Base-by-base conservation (phyloP, 202 grass and related monocot species). In the Saccharum hybrid region DNA sequence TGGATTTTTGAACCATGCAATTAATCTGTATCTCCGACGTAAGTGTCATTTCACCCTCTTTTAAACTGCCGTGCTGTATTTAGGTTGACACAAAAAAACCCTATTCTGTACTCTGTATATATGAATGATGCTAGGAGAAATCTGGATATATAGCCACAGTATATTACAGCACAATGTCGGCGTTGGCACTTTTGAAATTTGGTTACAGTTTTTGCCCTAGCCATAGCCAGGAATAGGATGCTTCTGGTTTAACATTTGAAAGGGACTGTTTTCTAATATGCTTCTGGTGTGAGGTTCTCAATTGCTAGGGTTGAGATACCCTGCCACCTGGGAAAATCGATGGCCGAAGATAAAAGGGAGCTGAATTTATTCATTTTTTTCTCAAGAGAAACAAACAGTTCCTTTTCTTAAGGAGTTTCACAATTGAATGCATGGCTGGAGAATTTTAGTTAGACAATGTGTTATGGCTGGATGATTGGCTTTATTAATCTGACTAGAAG, bases 1-100 rank as follows among this genome's bases (percentile, higher is more conserved):
- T 83, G 96, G 96, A 63, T 98, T 98, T 89, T 80, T 98, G 82
- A 98, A 76, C 84, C 96, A 98, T 80, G 96, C 96, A 62, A 93
- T 98, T 83, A 98, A 98, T 92, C 72, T 95, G 19, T 98, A 98
- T 75, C 87, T 98, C 69, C 89, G 96, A n/a, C 90, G 96, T 98
- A 92, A 93, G 92, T 81, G 70, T 67, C 62, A 75, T 75, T 77
- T 71, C 15, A 70, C 37, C 45, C 12, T 45, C 30, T 80, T 85
- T 56, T 51, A 75, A 40, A 9, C n/a, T 78, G 81, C 23, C 11
- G 48, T 63, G 67, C 6, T 82, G 37, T 75, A 62, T 56, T 48
- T 77, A 63, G 74, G 75, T 74, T 48, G 54, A 4, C 63, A 67
- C 26, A 3, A 49, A 72, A n/a, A 40, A 22, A 19, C 0, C 2